These are phyloP conservation scores for Dryas drummondii DNA, from an alignment of 306 rosid species.

Conservation along the genomic window DNA sequence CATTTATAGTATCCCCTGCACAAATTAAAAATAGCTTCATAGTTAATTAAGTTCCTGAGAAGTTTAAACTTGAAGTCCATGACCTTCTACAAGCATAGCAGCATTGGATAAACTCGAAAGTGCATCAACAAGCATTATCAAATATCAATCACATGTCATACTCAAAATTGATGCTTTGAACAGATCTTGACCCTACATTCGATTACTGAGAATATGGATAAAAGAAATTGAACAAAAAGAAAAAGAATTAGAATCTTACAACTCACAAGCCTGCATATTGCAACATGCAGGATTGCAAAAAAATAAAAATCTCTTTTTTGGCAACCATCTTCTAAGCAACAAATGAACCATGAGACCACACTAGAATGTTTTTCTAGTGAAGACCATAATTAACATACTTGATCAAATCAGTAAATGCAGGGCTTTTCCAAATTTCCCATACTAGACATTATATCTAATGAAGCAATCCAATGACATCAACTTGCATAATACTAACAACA, in stretches of 20 bases:
- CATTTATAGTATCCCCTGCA: slow-evolving; percentile 98
- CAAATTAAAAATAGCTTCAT: slow-evolving; percentile 15
- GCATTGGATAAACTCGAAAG: not conserved
- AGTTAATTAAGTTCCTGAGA: not conserved
- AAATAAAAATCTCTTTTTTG: not conserved
- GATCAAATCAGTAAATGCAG: slow-evolving; percentile 1
- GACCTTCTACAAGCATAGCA: not conserved
- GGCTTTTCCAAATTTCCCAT: slow-evolving; percentile 1
- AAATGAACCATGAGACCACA: slow-evolving; percentile 5
- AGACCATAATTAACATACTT: slow-evolving; percentile 5
- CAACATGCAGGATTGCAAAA: slow-evolving; percentile 8
- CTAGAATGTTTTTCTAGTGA: slow-evolving; percentile 6
- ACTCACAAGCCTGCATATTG: not conserved
- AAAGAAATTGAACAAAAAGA: not conserved
- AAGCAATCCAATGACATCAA: slow-evolving; percentile 9
- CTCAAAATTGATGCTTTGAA: not conserved
- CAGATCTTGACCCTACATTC: slow-evolving; percentile 11
- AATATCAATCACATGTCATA: not conserved
- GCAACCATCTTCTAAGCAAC: slow-evolving; percentile 9
- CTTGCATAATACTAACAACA: not conserved
- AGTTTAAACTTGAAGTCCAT: not conserved
- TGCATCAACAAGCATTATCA: not conserved
- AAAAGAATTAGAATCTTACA: slow-evolving; percentile 11
- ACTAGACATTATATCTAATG: slow-evolving; percentile 3
- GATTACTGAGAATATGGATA: not conserved